Evolutionary conservation across 306 rosid species (phyloP).

Genomic region (Prinsepia uniflora): DNA sequence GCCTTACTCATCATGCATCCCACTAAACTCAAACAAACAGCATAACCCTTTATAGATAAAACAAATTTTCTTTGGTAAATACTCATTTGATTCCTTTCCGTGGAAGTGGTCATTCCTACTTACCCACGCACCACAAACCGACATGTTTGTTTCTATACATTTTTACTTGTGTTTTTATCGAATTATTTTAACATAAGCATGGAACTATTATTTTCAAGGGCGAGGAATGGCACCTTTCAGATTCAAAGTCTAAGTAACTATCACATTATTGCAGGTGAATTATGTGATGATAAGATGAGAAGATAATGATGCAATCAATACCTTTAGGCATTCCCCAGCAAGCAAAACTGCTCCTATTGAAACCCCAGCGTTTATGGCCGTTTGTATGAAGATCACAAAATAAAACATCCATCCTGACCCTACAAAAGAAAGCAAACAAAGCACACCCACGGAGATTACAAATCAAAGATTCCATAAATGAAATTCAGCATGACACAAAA

Average conservation of each 20-base stretch:
- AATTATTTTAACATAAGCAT: too few relatives aligned
- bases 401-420: conserved; percentile 96
- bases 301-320: conserved; percentile 9
- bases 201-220: too few relatives aligned
- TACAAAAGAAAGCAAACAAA: conserved; percentile 12
- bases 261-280: background rate
- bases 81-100: too few relatives aligned
- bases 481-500: background rate
- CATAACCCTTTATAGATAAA: background rate
- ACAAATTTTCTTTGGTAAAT: background rate
- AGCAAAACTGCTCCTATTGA: conserved; percentile 83
- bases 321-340: conserved; percentile 75
- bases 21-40: conserved; percentile 7
- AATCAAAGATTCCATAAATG: background rate
- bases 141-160: too few relatives aligned
- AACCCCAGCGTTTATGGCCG: conserved; percentile 88
- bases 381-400: conserved; percentile 82
- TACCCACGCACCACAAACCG: too few relatives aligned
- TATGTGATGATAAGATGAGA: background rate
- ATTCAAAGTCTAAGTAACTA: background rate
- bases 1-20: background rate
- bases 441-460: background rate
- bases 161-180: too few relatives aligned
- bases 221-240: too few relatives aligned
- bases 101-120: too few relatives aligned